phyloP scores from a whole-genome alignment of 23 red algal genomes.

The Gracilaria vermiculophylla region DNA sequence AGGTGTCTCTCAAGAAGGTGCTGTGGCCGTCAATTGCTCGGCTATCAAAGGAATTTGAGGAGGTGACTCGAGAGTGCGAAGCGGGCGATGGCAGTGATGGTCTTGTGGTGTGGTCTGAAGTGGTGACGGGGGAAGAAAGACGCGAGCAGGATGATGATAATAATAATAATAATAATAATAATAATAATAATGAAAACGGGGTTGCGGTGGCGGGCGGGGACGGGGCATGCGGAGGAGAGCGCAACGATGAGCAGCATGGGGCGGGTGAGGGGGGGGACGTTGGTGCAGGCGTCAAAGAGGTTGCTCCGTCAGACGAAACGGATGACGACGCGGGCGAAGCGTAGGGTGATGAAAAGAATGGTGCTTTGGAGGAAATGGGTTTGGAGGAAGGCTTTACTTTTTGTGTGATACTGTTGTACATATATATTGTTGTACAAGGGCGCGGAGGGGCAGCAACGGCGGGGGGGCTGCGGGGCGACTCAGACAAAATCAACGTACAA shows the following conservation, averaged over 20 bases:
- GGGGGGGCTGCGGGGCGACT: too few relatives aligned
- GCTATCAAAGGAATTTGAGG: background rate
- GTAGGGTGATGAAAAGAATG: background rate
- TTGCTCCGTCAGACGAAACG: background rate
- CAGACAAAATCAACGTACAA: slow-evolving; percentile 8
- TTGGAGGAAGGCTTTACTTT: background rate
- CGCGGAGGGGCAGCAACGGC: too few relatives aligned
- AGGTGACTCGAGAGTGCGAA: background rate
- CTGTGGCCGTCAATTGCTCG: background rate
- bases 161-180: too few relatives aligned
- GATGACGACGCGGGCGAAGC: background rate
- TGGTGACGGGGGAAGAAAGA: background rate
- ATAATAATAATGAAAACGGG: too few relatives aligned
- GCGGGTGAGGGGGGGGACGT: background rate
- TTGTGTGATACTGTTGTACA: too few relatives aligned
- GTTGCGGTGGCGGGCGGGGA: too few relatives aligned
- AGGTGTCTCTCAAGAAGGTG: background rate
- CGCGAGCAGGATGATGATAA: too few relatives aligned
- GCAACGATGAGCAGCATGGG: background rate
- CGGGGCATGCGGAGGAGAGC: background rate
- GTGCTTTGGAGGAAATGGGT: too few relatives aligned
- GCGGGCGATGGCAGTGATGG: background rate
- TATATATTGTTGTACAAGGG: too few relatives aligned
- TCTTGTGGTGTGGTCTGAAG: background rate
- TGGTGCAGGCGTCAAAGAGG: too few relatives aligned